Conservation (phyloP, 257 asterid genomes). For the Primulina tabacum region DNA sequence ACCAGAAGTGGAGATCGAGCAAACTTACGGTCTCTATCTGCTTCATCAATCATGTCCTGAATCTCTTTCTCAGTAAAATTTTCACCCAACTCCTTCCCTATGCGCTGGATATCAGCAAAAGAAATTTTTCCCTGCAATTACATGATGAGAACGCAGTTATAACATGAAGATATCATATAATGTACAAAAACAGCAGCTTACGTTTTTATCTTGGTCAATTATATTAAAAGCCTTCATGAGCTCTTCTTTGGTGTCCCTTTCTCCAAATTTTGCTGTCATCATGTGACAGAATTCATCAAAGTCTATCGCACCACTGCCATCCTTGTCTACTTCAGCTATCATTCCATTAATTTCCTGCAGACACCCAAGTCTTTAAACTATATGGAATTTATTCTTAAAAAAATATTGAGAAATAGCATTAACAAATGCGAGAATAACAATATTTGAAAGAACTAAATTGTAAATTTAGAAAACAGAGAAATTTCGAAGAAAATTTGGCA, state of each 20-base stretch:
- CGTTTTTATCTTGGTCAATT: constrained; percentile 88
- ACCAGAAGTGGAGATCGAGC: constrained; percentile 16
- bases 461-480: neutral
- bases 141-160: constrained; percentile 22
- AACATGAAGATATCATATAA: constrained; percentile 21
- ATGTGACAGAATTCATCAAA: constrained; percentile 81
- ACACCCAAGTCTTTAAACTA: constrained; percentile 15
- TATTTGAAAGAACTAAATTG: neutral
- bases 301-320: constrained; percentile 95
- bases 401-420: constrained; percentile 11
- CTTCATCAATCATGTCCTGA: constrained; percentile 91
- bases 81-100: constrained; percentile 80
- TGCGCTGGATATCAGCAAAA: constrained; percentile 78
- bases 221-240: constrained; percentile 81
- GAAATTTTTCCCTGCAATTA: constrained; percentile 79
- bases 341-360: constrained; percentile 73
- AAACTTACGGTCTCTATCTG: constrained; percentile 88
- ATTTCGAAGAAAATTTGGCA: neutral
- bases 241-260: constrained; percentile 86
- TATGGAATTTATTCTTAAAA: neutral
- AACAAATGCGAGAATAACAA: neutral
- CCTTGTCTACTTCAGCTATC: constrained; percentile 96
- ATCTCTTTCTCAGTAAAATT: constrained; percentile 66
- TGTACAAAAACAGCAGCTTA: constrained; percentile 26
- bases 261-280: constrained; percentile 97